Evolutionary conservation across 179 eudicot species (phyloP).

Genomic region (Silene noctiflora): DNA sequence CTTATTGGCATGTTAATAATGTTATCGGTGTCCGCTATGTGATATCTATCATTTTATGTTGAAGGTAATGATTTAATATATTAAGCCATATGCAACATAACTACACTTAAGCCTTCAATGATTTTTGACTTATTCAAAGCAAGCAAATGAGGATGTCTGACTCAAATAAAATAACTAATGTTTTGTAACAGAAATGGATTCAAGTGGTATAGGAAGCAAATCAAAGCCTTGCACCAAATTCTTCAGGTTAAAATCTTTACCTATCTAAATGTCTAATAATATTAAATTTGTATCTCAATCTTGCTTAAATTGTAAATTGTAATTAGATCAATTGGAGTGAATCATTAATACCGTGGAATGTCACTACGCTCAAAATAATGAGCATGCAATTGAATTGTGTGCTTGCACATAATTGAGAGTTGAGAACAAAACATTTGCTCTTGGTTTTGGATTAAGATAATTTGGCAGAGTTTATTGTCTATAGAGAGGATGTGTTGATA

Average conservation of each 20-base stretch:
- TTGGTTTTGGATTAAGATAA: not conserved
- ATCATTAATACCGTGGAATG: constrained; percentile 4
- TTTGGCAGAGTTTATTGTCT: not conserved
- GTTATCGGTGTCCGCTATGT: not conserved
- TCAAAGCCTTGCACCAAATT: constrained; percentile 95
- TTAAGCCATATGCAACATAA: constrained; percentile 1
- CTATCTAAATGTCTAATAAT: constrained; percentile 38
- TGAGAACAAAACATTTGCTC: not conserved
- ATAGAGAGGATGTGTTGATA: not conserved
- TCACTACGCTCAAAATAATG: not conserved
- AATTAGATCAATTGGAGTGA: not conserved
- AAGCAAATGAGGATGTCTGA: constrained; percentile 33
- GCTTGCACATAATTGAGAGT: not conserved
- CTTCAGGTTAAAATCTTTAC: constrained; percentile 88
- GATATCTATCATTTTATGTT: constrained; percentile 6
- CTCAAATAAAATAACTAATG: constrained; percentile 54
- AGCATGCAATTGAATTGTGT: not conserved
- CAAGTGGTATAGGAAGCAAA: constrained; percentile 93
- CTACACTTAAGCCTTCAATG: constrained; percentile 14
- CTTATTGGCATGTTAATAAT: not conserved
- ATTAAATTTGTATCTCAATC: constrained; percentile 13
- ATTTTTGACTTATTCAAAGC: constrained; percentile 12
- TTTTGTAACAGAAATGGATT: constrained; percentile 81
- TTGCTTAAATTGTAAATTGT: constrained; percentile 3
- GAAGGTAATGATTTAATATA: constrained; percentile 4